These are phyloP conservation scores for Beauveria sp. DNA, from an alignment of 2,329 filamentous ascomycete genomes.

Conservation along the genomic window DNA sequence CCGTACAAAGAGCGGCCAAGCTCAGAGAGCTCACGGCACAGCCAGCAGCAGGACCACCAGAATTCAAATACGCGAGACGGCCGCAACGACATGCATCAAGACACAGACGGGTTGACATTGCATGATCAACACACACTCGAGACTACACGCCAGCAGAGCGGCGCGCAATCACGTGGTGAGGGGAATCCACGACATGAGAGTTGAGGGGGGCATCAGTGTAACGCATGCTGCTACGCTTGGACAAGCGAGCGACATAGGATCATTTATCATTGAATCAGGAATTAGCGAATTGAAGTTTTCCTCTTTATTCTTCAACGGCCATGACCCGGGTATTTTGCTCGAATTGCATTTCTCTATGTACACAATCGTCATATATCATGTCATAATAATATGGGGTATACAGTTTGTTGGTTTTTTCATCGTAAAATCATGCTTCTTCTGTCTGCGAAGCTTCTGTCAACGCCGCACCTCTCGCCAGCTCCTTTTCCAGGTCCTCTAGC, in stretches of 20 bases:
- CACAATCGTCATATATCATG: neutral
- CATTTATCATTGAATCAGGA: neutral
- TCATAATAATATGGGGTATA: neutral
- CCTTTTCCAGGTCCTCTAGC: constrained; percentile 19
- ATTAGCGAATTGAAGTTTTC: constrained; percentile 4
- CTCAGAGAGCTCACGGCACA: constrained; percentile 2
- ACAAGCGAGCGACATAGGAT: neutral
- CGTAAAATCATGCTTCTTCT: neutral
- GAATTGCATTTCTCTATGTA: neutral
- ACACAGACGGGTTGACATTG: neutral
- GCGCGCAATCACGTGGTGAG: neutral
- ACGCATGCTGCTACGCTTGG: neutral
- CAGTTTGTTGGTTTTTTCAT: neutral
- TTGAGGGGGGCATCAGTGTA: neutral
- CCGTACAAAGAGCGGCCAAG: constrained; percentile 9
- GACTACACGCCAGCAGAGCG: neutral
- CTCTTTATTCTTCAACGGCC: neutral
- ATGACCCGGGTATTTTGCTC: neutral
- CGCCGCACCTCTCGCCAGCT: constrained; percentile 5
- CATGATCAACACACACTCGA: neutral
- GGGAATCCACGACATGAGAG: neutral
- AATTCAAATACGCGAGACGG: neutral
- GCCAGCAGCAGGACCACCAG: neutral
- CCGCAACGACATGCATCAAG: neutral
- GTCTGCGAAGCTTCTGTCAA: neutral